Evolutionary conservation across 805 yeast species (phyloP).

Genomic region (Cyberlindnera petersonii): DNA sequence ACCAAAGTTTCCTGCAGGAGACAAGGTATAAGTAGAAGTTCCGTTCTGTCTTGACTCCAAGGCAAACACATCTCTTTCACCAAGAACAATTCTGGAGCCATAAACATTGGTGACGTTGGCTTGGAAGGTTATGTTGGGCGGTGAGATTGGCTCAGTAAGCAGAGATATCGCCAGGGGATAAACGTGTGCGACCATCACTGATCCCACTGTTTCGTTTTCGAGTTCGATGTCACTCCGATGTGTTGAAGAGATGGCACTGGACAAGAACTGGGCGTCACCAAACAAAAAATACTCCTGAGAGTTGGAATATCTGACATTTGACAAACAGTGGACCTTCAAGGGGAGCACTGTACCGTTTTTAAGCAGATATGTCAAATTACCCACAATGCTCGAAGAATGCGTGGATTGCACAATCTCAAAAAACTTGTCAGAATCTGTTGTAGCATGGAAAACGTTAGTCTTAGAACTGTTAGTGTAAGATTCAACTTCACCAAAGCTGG

Average conservation of each 20-base stretch:
- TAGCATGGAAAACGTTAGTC: constrained; percentile 4
- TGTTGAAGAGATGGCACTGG: constrained; percentile 16
- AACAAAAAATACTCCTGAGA: constrained; percentile 34
- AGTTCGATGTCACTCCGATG: constrained; percentile 16
- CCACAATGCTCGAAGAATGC: constrained; percentile 12
- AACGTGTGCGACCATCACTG: constrained; percentile 13
- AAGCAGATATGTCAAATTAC: constrained; percentile 19
- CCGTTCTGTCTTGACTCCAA: constrained; percentile 39
- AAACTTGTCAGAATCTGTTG: constrained; percentile 18
- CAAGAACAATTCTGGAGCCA: constrained; percentile 17
- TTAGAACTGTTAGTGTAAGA: constrained; percentile 27
- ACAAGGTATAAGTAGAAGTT: constrained; percentile 38
- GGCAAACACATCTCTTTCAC: constrained; percentile 20
- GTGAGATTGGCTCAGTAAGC: constrained; percentile 13
- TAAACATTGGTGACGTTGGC: constrained; percentile 23
- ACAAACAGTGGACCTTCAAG: constrained; percentile 21
- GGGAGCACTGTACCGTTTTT: constrained; percentile 23
- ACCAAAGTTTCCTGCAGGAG: constrained; percentile 46
- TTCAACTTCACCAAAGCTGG: constrained; percentile 37
- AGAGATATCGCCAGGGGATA: constrained; percentile 20
- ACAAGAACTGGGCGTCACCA: constrained; percentile 38
- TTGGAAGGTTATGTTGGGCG: constrained; percentile 15
- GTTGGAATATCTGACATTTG: constrained; percentile 33
- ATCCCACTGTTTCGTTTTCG: constrained; percentile 11
- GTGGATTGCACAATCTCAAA: constrained; percentile 23